Evolutionary conservation across 352 stramenopile genomes (phyloP).

Genomic region (Bremia lactucae): DNA sequence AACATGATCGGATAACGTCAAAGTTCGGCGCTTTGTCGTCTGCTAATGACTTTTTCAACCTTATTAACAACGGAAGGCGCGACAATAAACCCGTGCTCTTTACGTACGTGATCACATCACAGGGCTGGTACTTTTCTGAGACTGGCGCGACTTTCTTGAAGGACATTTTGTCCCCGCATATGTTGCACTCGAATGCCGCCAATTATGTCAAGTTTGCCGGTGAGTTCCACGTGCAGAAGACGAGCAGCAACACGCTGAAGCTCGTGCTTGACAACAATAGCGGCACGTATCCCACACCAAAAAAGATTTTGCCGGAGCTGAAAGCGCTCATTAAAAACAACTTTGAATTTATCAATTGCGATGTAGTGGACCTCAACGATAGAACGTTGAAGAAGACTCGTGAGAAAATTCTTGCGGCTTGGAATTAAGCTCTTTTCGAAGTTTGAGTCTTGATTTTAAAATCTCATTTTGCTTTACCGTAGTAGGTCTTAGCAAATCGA

Average conservation of each 20-base stretch:
- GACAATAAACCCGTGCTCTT: constrained; percentile 24
- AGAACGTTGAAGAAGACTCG: constrained; percentile 11
- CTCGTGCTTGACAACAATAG: constrained; percentile 32
- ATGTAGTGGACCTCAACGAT: constrained; percentile 14
- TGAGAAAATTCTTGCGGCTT: constrained; percentile 21
- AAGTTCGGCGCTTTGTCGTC: constrained; percentile 7
- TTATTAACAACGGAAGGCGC: constrained; percentile 15
- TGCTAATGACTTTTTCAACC: constrained; percentile 19
- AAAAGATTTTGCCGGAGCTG: constrained; percentile 17
- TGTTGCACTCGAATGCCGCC: constrained; percentile 19
- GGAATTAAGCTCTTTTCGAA: too few species aligned
- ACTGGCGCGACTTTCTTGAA: constrained; percentile 28
- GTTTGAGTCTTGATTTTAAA: too few species aligned
- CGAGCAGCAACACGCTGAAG: constrained; percentile 6
- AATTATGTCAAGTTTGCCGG: constrained; percentile 24
- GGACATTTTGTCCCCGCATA: constrained; percentile 31
- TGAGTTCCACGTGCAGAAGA: constrained; percentile 24
- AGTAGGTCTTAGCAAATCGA: too few species aligned
- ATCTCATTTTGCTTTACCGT: too few species aligned
- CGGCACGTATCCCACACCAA: constrained; percentile 21
- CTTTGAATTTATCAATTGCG: constrained; percentile 18
- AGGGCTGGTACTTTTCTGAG: constrained; percentile 31
- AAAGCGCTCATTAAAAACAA: constrained; percentile 21
- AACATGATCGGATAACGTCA: constrained; percentile 7
- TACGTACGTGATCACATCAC: constrained; percentile 24